phyloP scores from a whole-genome alignment of 1,139 yeast species.

The Hanseniaspora uvarum region DNA sequence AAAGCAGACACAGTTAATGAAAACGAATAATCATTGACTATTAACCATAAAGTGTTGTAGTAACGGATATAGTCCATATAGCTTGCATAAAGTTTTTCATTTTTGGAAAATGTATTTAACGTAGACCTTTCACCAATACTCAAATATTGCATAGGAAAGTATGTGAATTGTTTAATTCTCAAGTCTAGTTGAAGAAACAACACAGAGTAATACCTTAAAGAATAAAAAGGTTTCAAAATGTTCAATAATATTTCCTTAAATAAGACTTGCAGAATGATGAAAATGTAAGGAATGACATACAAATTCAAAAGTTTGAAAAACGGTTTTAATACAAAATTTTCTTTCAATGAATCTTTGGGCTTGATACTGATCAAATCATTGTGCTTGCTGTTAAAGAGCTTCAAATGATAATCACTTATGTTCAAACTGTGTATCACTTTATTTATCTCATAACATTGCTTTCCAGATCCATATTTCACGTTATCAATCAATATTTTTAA shows the following conservation, averaged over 20 bases:
- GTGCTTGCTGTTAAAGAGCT: neutral
- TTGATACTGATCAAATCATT: neutral
- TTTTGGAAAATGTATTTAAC: neutral
- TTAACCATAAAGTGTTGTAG: slow-evolving; percentile 82
- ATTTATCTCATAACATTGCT: neutral
- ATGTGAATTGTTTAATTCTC: slow-evolving; percentile 64
- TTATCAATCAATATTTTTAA: neutral
- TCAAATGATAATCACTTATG: slow-evolving; percentile 14
- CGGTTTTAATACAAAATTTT: slow-evolving; percentile 20
- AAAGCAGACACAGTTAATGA: slow-evolving; percentile 55
- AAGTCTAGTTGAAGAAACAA: slow-evolving; percentile 70
- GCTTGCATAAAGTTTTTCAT: slow-evolving; percentile 27
- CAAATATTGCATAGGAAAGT: slow-evolving; percentile 71
- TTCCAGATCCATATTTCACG: neutral
- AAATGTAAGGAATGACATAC: slow-evolving; percentile 19
- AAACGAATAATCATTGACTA: slow-evolving; percentile 66
- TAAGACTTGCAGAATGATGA: slow-evolving; percentile 27
- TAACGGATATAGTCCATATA: slow-evolving; percentile 74
- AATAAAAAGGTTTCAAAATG: slow-evolving; percentile 30
- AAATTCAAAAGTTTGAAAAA: slow-evolving; percentile 12
- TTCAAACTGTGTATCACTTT: slow-evolving; percentile 6
- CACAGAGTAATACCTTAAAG: slow-evolving; percentile 38
- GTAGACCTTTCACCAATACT: slow-evolving; percentile 35
- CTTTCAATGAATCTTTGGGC: slow-evolving; percentile 9
- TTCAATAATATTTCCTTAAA: slow-evolving; percentile 34